Evolutionary conservation across 2,329 filamentous ascomycete species (phyloP).

Genomic region (Aspergillus fischeri): DNA sequence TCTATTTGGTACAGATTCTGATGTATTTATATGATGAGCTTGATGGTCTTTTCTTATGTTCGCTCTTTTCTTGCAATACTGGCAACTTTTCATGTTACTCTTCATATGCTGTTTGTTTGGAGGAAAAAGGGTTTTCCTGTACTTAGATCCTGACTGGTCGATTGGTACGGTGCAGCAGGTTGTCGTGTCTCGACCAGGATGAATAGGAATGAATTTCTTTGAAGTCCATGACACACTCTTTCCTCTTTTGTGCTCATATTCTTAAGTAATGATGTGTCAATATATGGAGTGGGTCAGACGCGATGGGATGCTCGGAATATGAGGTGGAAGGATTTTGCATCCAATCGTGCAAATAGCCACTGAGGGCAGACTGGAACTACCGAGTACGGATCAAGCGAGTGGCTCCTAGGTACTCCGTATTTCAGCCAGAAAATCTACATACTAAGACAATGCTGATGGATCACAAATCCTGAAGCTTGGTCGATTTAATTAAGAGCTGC

Average conservation of each 20-base stretch:
- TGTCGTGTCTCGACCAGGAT: not conserved
- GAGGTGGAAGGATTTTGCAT: no score
- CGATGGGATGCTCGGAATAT: not conserved
- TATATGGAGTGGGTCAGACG: not conserved
- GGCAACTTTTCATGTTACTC: not conserved
- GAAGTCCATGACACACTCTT: not conserved
- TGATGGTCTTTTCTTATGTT: constrained; percentile 22
- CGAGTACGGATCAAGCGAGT: no score
- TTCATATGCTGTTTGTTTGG: constrained; percentile 1
- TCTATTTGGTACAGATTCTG: constrained; percentile 15
- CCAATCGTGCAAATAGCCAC: no score
- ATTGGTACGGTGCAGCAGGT: not conserved
- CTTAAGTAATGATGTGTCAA: not conserved
- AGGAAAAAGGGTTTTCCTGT: not conserved
- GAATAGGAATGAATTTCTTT: not conserved
- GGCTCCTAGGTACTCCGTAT: no score
- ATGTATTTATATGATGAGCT: constrained; percentile 31
- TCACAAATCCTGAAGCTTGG: not conserved
- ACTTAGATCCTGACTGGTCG: not conserved
- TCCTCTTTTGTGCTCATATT: not conserved
- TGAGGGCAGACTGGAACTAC: no score
- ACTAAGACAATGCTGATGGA: no score
- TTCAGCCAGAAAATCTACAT: no score
- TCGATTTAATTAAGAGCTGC: not conserved
- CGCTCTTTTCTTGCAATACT: constrained; percentile 7